phyloP scores from a whole-genome alignment of 768 basidiomycete species.

The Termitomyces sp. region DNA sequence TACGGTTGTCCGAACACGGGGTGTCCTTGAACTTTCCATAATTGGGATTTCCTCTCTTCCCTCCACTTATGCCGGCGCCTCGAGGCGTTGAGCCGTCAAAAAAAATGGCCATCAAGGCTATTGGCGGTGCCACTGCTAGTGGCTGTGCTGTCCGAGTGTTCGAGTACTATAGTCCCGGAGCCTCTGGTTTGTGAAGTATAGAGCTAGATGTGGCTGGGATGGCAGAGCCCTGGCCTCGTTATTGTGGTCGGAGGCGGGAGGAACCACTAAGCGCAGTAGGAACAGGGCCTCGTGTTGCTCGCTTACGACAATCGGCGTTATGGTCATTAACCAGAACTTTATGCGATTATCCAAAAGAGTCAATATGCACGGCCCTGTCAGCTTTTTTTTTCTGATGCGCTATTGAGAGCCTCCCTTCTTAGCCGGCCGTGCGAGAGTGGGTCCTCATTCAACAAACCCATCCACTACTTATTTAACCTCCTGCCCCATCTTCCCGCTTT shows the following conservation, averaged over 20 bases:
- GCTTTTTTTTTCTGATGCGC: slow-evolving; percentile 18
- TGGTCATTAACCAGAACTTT: slow-evolving; percentile 13
- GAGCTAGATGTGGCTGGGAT: not conserved
- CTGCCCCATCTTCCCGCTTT: slow-evolving; percentile 1
- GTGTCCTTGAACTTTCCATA: slow-evolving; percentile 16
- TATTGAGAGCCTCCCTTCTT: slow-evolving; percentile 13
- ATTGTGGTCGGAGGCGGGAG: not conserved
- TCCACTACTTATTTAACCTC: slow-evolving; percentile 13
- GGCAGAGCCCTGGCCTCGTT: not conserved
- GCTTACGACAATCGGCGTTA: slow-evolving; percentile 18
- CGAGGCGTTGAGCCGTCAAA: slow-evolving; percentile 5
- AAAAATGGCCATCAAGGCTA: slow-evolving; percentile 4
- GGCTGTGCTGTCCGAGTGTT: not conserved
- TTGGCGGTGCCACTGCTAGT: not conserved
- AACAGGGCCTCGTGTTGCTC: slow-evolving; percentile 12
- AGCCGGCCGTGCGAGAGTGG: slow-evolving; percentile 7
- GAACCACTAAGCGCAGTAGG: not conserved
- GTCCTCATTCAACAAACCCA: slow-evolving; percentile 7
- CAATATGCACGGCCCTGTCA: slow-evolving; percentile 16
- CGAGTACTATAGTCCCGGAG: too few relatives aligned
- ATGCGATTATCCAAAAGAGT: slow-evolving; percentile 16
- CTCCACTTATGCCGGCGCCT: not conserved
- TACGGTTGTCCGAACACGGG: not conserved
- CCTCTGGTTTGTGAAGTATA: not conserved
- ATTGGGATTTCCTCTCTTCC: slow-evolving; percentile 3